Conservation (phyloP, 306 rosid genomes). For the Elaeagnus macrophylla region DNA sequence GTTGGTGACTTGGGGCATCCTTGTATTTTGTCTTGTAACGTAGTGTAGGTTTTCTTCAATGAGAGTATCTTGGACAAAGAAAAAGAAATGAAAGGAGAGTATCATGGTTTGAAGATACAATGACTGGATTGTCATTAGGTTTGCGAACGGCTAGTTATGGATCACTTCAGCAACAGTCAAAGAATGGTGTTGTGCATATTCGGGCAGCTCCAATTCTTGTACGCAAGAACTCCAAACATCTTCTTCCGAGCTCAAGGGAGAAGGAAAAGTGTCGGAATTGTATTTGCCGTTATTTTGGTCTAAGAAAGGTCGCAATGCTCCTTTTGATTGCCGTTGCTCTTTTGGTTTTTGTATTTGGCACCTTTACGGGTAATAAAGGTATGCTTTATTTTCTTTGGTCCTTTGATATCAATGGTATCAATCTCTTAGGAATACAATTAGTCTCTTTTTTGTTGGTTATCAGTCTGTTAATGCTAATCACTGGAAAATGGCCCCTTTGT, state of each 20-base stretch:
- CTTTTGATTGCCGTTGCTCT: constrained; percentile 62
- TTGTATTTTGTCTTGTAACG: too few species aligned
- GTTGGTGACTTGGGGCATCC: too few species aligned
- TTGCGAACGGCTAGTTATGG: constrained; percentile 71
- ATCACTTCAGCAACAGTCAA: constrained; percentile 50
- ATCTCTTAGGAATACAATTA: background rate
- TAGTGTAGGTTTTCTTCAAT: constrained; percentile 17
- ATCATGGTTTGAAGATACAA: constrained; percentile 42
- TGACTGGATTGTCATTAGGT: constrained; percentile 94
- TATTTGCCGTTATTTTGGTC: constrained; percentile 52
- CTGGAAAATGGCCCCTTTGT: too few species aligned
- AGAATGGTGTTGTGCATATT: constrained; percentile 42
- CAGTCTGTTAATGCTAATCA: too few species aligned
- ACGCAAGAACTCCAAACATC: constrained; percentile 67
- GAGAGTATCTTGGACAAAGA: constrained; percentile 17
- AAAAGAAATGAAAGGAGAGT: constrained; percentile 49
- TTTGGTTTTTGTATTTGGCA: constrained; percentile 55
- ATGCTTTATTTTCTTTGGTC: constrained; percentile 14
- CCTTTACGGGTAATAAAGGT: constrained; percentile 65
- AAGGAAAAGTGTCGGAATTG: constrained; percentile 61
- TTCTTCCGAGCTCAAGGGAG: constrained; percentile 53
- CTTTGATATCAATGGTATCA: background rate
- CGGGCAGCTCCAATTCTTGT: constrained; percentile 24
- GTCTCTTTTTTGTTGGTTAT: background rate
- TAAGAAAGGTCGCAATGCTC: constrained; percentile 73